Base-by-base conservation (phyloP, 495 filamentous ascomycete species). In the Aspergillus ostianus region DNA sequence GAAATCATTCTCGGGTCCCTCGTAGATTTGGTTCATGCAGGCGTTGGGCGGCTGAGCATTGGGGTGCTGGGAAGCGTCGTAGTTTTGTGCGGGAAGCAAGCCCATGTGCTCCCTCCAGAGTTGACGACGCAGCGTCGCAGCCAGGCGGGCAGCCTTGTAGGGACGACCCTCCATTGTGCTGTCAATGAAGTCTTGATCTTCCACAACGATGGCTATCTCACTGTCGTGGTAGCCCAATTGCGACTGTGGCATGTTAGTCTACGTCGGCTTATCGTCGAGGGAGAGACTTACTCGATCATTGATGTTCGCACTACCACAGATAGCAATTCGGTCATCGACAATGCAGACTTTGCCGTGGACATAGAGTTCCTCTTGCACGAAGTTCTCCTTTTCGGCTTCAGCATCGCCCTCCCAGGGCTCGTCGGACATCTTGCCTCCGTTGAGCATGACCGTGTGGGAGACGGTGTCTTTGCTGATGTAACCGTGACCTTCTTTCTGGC, bases 21-120 rank as follows among this genome's bases (percentile, higher is more conserved):
- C 84, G 30, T 82, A 68, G 32, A 83, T 78, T 52, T 88, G 76
- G 69, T 96, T 96, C 6, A 85, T 83, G 52, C 85, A 87, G 50
- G 87, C 84, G 27, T 86, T 83, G 0, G 93, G 93, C 0, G 92
- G 89, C 64, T 90, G 87, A 0, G 92, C 90, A 65, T 97, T 97
- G 2, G 87, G 83, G 58, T 93, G 86, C 6, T 87, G 69, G 3
- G 75, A 79, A 0, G 84, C 91, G 63, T 96, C 87, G 56, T 90
- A 80, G 5, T 81, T 71, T 64, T 97, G 90, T 0, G 90, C 81
- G 1, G 85, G 86, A 1, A 97, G 76, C 2, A 97, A 81, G 3
- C 93, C 93, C 0, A 98, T 82, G 67, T 98, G 93, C 69, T 98
- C 93, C 29, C 92, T 85, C 93, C 93, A 97, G 17, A 98, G 84